These are phyloP conservation scores for Clonostachys rhizophaga DNA, from an alignment of 2,329 filamentous ascomycete species.

Conservation along the genomic window DNA sequence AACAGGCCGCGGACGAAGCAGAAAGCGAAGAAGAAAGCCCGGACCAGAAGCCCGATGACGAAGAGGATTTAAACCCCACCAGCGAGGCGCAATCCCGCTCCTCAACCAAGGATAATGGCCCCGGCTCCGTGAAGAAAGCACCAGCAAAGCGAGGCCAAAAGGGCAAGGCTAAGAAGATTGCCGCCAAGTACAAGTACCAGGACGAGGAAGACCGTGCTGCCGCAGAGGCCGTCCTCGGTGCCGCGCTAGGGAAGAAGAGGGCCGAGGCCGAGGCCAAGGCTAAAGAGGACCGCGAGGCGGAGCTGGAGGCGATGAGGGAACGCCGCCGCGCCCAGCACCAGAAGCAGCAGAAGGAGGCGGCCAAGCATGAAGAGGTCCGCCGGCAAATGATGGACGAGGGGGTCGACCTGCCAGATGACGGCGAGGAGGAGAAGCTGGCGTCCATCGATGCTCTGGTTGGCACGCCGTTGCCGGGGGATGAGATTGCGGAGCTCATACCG, in stretches of 20 bases:
- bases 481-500: constrained; percentile 65
- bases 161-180: constrained; percentile 81
- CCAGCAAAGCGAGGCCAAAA: constrained; percentile 67
- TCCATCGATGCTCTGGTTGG: constrained; percentile 71
- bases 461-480: constrained; percentile 74
- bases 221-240: constrained; percentile 83
- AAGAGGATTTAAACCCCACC: constrained; percentile 8
- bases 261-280: constrained; percentile 64
- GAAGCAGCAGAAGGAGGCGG: constrained; percentile 68
- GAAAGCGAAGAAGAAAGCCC: constrained; percentile 18
- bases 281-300: constrained; percentile 63
- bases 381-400: constrained; percentile 55
- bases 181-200: constrained; percentile 86
- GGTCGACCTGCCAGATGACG: constrained; percentile 54
- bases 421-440: constrained; percentile 47
- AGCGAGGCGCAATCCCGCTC: constrained; percentile 9
- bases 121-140: constrained; percentile 28
- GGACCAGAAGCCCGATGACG: constrained; percentile 16
- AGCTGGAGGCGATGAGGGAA: constrained; percentile 65
- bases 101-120: constrained; percentile 5
- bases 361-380: constrained; percentile 70
- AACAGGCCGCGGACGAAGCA: constrained; percentile 12
- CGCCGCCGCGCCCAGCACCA: constrained; percentile 78
- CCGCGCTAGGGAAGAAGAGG: constrained; percentile 60
- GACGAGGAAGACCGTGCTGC: constrained; percentile 88